These are phyloP conservation scores for Peronospora tabacina DNA, from an alignment of 352 stramenopile genomes.

Conservation along the genomic window DNA sequence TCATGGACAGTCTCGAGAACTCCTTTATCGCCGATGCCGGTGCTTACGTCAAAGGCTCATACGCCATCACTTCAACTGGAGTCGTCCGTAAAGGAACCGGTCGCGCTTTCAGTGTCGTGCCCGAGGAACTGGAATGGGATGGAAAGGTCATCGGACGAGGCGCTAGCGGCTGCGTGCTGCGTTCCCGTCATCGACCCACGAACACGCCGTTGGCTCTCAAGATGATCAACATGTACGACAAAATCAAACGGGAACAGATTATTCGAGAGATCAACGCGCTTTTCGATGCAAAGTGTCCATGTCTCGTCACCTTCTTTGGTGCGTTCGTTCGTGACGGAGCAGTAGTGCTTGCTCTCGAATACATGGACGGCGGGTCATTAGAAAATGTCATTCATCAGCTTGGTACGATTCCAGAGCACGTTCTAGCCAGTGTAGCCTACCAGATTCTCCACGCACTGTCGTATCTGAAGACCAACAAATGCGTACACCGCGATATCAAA, in stretches of 20 bases:
- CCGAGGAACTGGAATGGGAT: constrained; percentile 71
- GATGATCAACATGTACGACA: constrained; percentile 87
- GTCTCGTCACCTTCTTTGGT: constrained; percentile 88
- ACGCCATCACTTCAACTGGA: constrained; percentile 68
- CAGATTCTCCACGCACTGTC: constrained; percentile 91
- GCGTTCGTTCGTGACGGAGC: constrained; percentile 86
- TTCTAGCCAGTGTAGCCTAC: constrained; percentile 88
- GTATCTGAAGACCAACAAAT: constrained; percentile 91
- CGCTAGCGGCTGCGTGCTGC: constrained; percentile 60
- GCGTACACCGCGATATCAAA: constrained; percentile 94
- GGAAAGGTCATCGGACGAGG: constrained; percentile 67
- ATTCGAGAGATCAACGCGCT: constrained; percentile 86
- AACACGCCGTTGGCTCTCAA: constrained; percentile 80
- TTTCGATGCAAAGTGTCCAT: constrained; percentile 72
- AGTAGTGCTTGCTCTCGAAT: constrained; percentile 88
- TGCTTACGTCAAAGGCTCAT: constrained; percentile 77
- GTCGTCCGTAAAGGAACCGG: constrained; percentile 77
- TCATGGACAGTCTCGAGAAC: constrained; percentile 64
- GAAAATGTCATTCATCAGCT: constrained; percentile 82
- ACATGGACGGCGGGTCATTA: constrained; percentile 91
- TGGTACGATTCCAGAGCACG: constrained; percentile 76
- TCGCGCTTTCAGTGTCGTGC: constrained; percentile 68
- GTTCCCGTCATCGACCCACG: constrained; percentile 56
- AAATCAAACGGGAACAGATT: constrained; percentile 78
- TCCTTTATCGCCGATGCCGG: constrained; percentile 62